Evolutionary conservation across 2,329 filamentous ascomycete species (phyloP).

Genomic region (Bipolaris zeicola): DNA sequence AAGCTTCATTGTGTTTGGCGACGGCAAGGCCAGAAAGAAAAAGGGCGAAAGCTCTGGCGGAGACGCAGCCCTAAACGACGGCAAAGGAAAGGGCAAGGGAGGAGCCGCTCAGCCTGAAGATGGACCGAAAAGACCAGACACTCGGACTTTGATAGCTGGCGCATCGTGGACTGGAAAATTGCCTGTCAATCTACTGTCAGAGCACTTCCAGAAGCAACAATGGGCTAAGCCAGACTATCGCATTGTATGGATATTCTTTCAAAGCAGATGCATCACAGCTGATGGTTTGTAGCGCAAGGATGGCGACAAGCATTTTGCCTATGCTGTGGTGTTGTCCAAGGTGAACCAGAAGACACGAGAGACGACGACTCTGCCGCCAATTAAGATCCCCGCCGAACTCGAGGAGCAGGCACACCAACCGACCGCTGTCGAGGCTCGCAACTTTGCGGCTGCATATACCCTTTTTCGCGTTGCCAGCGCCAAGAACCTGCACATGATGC

Average conservation of each 20-base stretch:
- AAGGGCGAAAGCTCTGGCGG: slow-evolving; percentile 31
- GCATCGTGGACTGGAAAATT: slow-evolving; percentile 97
- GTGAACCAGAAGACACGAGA: slow-evolving; percentile 83
- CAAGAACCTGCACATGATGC: slow-evolving; percentile 92
- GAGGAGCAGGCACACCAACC: slow-evolving; percentile 76
- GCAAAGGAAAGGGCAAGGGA: slow-evolving; percentile 44
- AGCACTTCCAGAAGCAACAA: slow-evolving; percentile 93
- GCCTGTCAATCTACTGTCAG: slow-evolving; percentile 88
- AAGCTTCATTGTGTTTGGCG: slow-evolving; percentile 57
- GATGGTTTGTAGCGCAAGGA: slow-evolving; percentile 62
- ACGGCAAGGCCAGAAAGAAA: slow-evolving; percentile 53
- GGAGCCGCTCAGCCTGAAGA: slow-evolving; percentile 38
- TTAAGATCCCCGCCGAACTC: slow-evolving; percentile 78
- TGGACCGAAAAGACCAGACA: slow-evolving; percentile 64
- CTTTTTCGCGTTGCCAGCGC: slow-evolving; percentile 92
- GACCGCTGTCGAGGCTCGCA: slow-evolving; percentile 85
- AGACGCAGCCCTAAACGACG: slow-evolving; percentile 19
- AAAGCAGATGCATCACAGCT: background rate
- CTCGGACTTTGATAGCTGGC: slow-evolving; percentile 83
- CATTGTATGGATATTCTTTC: slow-evolving; percentile 58
- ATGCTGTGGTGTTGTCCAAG: slow-evolving; percentile 72
- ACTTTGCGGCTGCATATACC: slow-evolving; percentile 90
- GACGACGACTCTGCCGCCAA: slow-evolving; percentile 74
- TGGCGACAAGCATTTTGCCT: slow-evolving; percentile 77
- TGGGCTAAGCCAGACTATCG: slow-evolving; percentile 95